phyloP scores from a whole-genome alignment of 2,329 filamentous ascomycete genomes.

The Aspergillus pseudoviridinutans region DNA sequence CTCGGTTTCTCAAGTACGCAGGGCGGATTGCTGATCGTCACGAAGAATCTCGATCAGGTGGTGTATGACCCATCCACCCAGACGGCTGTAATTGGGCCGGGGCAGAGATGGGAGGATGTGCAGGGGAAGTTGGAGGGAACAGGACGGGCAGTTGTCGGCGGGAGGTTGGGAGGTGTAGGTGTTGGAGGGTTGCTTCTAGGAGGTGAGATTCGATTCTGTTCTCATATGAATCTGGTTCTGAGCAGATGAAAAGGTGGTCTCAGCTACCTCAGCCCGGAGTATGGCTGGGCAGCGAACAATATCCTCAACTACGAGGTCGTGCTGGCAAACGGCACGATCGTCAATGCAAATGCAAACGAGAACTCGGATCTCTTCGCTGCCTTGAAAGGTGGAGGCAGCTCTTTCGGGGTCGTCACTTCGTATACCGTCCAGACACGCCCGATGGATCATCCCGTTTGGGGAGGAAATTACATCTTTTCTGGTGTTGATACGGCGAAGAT shows the following conservation, averaged over 20 bases:
- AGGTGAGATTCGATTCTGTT: neutral
- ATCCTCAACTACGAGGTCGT: neutral
- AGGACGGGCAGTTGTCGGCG: neutral
- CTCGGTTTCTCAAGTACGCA: neutral
- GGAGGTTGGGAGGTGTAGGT: neutral
- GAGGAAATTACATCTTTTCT: neutral
- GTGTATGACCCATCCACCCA: neutral
- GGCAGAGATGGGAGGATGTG: neutral
- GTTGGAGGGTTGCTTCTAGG: neutral
- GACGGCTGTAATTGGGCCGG: neutral
- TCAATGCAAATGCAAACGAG: neutral
- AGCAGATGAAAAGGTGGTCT: neutral
- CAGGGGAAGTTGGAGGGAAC: neutral
- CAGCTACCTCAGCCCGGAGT: neutral
- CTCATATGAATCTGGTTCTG: neutral
- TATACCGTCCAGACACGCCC: neutral
- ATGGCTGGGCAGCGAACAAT: neutral
- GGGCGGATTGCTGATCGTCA: neutral
- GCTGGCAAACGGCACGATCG: neutral
- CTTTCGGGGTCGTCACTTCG: neutral
- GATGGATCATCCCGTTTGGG: neutral
- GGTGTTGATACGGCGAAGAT: neutral
- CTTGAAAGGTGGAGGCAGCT: neutral
- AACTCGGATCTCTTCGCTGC: neutral
- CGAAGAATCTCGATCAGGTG: neutral